Base-by-base conservation (phyloP, 352 stramenopile species). In the Achlya hypogyna region DNA sequence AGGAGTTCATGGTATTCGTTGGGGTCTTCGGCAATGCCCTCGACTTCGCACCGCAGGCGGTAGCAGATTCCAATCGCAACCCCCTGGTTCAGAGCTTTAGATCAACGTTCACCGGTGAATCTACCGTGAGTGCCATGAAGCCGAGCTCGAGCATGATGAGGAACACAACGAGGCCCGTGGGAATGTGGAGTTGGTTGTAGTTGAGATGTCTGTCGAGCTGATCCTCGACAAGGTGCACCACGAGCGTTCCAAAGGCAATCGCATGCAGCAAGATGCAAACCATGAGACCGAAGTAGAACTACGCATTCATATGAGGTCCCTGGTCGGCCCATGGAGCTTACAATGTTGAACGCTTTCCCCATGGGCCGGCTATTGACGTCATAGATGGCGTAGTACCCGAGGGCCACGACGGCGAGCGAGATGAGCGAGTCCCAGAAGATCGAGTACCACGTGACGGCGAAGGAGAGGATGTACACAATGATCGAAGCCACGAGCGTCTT, bases 371-470 rank as follows among this genome's bases (percentile, higher is more conserved):
- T 69, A 60, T 80, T 82, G 29, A 74, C 75, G 67, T 87, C 72
- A 38, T 56, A 71, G 9, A 92, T 74, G 32, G 62, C 67, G 69
- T 81, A 87, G 66, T 86, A 89, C 29, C 81, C 84, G 27, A 72
- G 76, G 18, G 53, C 47, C 27, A 75, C 77, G 27, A 88, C 77
- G 12, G 70, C 23, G 3, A 92, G 35, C 4, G 75, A 78, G 45
- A 90, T 79, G 68, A 87, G 65, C 38, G 79, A 82, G 72, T 92
- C 83, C 83, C 83, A 92, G 81, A 79, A 92, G 35, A 92, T 80
- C 43, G 75, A 73, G 73, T 89, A 90, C 84, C 84, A 92, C 34
- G 81, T 86, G n/a, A 86, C 72, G 20, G 75, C 75, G 72, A 92
- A 88, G 71, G 81, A 87, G 56, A 80, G 56, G 38, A 77, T 22